Evolutionary conservation across 108 stramenopile species (phyloP), one percentile per base, ranked within the genome.

Genomic region (Nitzschia palea): DNA sequence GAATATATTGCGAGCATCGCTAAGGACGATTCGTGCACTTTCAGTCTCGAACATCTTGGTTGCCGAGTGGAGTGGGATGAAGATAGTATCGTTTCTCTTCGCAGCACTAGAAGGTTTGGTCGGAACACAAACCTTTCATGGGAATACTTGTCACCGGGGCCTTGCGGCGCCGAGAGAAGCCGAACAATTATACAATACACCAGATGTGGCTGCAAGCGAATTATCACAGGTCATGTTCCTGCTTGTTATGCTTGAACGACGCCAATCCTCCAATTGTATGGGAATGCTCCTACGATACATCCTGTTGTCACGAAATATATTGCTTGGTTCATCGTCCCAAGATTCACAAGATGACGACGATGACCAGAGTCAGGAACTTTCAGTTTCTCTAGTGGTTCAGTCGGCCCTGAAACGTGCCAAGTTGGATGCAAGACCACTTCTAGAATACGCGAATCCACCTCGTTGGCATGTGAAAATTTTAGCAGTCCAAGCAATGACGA

Each of bases 381-480:
- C 85, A n/a, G 58, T 80, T 53, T 48, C 66, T 23, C 30, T 36
- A 32, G 65, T 84, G 0, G 50, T 80, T 23, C 55, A 79, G 18
- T 59, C 48, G 36, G 71, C 83, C 6, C 52, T 69, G 5, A 52
- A 22, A 5, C 58, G 56, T 57, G 77, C 85, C 28, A 52, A 44
- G 20, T 51, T 29, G 30, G 76, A 76, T 44, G 77, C 83, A 3
- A 57, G 54, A n/a, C 48, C 36, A 22, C 50, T 81, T 10, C 65
- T 84, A 31, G 65, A 71, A 2, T 43, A 23, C 48, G 70, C 80
- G 17, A 82, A 61, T 36, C 62, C 78, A 10, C 65, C 79, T 17
- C 74, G 85, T 14, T 90, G 89, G 89, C 89, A 90, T 58, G 62
- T 87, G 3, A 87, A 82, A 51, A 54, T 57, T 29, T 14, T 81